These are phyloP conservation scores for Coniferiporia sulphurascens DNA, from an alignment of 1,284 basidiomycete species.

Conservation along the genomic window DNA sequence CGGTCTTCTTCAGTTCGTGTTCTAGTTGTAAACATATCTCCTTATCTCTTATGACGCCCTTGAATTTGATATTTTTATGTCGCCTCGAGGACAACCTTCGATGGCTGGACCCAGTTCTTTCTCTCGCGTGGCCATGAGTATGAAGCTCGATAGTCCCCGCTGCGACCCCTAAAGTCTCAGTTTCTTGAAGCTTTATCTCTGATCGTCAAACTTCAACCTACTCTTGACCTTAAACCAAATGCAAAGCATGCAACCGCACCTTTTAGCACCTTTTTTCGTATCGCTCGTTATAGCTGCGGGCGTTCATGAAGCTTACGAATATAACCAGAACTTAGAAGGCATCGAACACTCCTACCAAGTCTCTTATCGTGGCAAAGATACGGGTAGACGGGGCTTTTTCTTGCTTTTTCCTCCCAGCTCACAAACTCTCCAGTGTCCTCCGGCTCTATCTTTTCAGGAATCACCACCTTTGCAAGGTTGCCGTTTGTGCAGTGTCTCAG, in stretches of 20 bases:
- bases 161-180: too few relatives aligned
- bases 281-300: constrained; percentile 23
- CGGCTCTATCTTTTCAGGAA: constrained; percentile 67
- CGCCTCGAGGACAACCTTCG: not conserved
- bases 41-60: not conserved
- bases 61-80: not conserved
- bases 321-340: constrained; percentile 57
- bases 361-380: constrained; percentile 46
- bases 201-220: too few relatives aligned
- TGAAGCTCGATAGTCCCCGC: too few relatives aligned
- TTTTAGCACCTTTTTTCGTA: not conserved
- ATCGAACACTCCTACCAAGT: constrained; percentile 59
- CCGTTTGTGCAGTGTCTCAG: constrained; percentile 72
- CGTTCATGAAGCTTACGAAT: constrained; percentile 37
- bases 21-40: too few relatives aligned
- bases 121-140: too few relatives aligned
- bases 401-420: constrained; percentile 5
- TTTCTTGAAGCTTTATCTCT: too few relatives aligned
- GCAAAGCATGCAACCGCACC: too few relatives aligned
- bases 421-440: constrained; percentile 47
- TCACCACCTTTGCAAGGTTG: constrained; percentile 69
- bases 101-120: not conserved
- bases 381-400: constrained; percentile 37
- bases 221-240: too few relatives aligned
- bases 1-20: too few relatives aligned